These are phyloP conservation scores for Trichosanthes cucumerina DNA, from an alignment of 306 rosid species.

Conservation along the genomic window DNA sequence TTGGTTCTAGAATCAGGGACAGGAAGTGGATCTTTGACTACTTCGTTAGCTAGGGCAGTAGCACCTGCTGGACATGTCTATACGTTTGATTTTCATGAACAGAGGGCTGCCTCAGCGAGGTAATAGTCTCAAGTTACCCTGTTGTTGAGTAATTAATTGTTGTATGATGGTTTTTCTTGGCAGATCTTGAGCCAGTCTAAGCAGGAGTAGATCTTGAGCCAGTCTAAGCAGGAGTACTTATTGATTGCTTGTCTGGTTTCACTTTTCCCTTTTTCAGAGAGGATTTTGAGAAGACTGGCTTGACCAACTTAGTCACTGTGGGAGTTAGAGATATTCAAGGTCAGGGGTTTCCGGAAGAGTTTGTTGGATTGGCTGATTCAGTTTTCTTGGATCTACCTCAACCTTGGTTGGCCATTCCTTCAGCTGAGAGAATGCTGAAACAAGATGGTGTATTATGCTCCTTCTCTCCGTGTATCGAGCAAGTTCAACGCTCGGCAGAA, in stretches of 20 bases:
- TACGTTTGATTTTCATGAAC: constrained; percentile 88
- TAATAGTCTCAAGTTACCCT: constrained; percentile 9
- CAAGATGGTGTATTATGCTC: constrained; percentile 67
- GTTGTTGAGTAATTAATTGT: not conserved
- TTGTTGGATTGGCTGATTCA: constrained; percentile 33
- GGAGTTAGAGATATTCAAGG: constrained; percentile 81
- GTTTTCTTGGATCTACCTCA: constrained; percentile 86
- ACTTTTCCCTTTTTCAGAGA: constrained; percentile 26
- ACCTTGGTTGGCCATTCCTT: constrained; percentile 84
- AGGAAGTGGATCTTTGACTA: constrained; percentile 86
- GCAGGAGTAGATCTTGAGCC: not conserved
- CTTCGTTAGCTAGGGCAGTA: constrained; percentile 74
- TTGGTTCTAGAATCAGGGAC: constrained; percentile 86
- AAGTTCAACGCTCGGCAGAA: constrained; percentile 64
- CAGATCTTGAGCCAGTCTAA: not conserved
- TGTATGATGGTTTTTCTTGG: not conserved
- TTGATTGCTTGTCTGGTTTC: not conserved
- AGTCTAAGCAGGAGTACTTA: not conserved
- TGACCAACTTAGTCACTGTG: constrained; percentile 56
- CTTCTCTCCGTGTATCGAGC: constrained; percentile 78
- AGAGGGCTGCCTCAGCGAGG: constrained; percentile 84
- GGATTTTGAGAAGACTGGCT: constrained; percentile 80
- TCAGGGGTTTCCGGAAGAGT: constrained; percentile 51
- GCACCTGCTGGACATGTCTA: constrained; percentile 69
- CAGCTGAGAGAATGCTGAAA: constrained; percentile 60